Evolutionary conservation across 2,329 filamentous ascomycete genomes (phyloP).

Genomic region (Aspergillus sp.): DNA sequence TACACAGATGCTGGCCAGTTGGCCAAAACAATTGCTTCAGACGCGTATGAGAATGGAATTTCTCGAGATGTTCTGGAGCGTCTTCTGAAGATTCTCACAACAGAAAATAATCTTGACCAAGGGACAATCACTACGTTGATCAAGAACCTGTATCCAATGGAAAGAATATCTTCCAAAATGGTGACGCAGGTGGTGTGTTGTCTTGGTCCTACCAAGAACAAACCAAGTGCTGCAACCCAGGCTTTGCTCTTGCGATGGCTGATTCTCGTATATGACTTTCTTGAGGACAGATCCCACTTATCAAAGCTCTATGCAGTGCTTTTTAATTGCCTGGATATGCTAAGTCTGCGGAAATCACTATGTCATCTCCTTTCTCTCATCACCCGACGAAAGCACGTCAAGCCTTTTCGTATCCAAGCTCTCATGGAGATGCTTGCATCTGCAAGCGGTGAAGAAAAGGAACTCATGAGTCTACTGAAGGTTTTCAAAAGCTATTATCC

Average conservation of each 20-base stretch:
- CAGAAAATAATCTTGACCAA: constrained; percentile 69
- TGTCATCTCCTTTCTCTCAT: constrained; percentile 76
- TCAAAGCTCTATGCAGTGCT: constrained; percentile 69
- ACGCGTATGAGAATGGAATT: constrained; percentile 66
- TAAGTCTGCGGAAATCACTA: constrained; percentile 63
- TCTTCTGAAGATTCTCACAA: constrained; percentile 63
- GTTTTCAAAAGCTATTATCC: constrained; percentile 92
- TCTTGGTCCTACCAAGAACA: constrained; percentile 72
- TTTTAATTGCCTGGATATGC: constrained; percentile 78
- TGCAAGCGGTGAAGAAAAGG: constrained; percentile 63
- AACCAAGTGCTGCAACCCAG: constrained; percentile 68
- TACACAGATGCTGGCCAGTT: constrained; percentile 57
- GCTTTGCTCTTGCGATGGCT: constrained; percentile 72
- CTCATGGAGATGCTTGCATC: constrained; percentile 51
- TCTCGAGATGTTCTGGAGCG: constrained; percentile 55
- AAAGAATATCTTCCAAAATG: constrained; percentile 55
- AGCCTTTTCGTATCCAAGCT: constrained; percentile 75
- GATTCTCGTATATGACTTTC: constrained; percentile 66
- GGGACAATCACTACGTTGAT: constrained; percentile 64
- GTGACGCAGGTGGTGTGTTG: constrained; percentile 65
- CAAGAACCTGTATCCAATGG: constrained; percentile 71
- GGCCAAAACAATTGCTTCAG: constrained; percentile 58
- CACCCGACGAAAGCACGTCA: constrained; percentile 76
- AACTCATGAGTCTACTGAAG: constrained; percentile 67
- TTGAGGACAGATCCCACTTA: constrained; percentile 60